Evolutionary conservation across 306 rosid genomes (phyloP).

Genomic region (Quercus variabilis): DNA sequence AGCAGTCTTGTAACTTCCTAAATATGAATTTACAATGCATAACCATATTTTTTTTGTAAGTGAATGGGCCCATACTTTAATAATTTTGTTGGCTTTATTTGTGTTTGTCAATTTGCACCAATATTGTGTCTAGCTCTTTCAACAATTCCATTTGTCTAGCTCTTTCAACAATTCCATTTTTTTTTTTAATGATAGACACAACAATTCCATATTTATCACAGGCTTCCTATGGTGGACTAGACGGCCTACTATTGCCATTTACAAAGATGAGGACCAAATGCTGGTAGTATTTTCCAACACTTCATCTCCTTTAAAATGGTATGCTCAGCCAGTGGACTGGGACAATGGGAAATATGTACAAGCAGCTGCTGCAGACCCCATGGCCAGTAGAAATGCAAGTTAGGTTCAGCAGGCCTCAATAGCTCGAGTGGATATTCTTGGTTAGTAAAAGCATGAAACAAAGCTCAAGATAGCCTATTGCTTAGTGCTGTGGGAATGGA

Average conservation of each 20-base stretch:
- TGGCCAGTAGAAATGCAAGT: background rate
- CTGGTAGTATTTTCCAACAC: conserved; percentile 8
- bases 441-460: conserved; percentile 4
- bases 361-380: background rate
- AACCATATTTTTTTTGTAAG: too few relatives aligned
- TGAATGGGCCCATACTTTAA: too few relatives aligned
- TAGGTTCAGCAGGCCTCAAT: conserved; percentile 24
- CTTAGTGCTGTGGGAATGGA: conserved; percentile 3
- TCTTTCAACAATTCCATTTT: background rate
- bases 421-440: conserved; percentile 9
- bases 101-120: conserved; percentile 24
- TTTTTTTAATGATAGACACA: too few relatives aligned
- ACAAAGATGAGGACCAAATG: conserved; percentile 1
- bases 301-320: background rate
- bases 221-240: conserved; percentile 15
- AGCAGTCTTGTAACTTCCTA: too few relatives aligned
- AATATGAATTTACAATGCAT: too few relatives aligned
- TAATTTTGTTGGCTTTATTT: background rate
- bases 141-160: background rate
- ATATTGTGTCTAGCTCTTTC: conserved; percentile 16
- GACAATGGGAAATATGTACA: conserved; percentile 21
- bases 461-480: conserved; percentile 5
- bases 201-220: background rate
- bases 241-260: conserved; percentile 16
- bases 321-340: background rate